Evolutionary conservation across 768 basidiomycete species (phyloP).

Genomic region (Collybiopsis confluens): DNA sequence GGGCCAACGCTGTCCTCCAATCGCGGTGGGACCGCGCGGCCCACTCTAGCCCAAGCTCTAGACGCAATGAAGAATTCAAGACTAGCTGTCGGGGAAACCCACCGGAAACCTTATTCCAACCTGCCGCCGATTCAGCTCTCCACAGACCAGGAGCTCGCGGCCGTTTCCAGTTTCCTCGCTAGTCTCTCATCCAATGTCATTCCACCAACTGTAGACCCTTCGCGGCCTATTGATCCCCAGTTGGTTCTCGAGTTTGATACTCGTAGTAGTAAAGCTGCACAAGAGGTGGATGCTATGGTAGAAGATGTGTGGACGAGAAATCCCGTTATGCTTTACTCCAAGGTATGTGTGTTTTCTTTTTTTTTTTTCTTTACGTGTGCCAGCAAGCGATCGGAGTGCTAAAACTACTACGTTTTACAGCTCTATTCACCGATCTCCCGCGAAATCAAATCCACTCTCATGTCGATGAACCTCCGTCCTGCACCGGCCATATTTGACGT

Average conservation of each 20-base stretch:
- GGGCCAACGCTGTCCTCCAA: constrained; percentile 32
- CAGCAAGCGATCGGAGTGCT: too few relatives aligned
- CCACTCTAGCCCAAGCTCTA: constrained; percentile 16
- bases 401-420: constrained; percentile 28
- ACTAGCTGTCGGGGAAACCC: constrained; percentile 5
- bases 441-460: constrained; percentile 59
- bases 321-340: constrained; percentile 73
- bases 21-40: not conserved
- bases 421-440: constrained; percentile 60
- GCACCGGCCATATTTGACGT: constrained; percentile 66
- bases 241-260: constrained; percentile 83
- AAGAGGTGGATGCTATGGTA: constrained; percentile 58
- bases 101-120: constrained; percentile 17
- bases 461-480: constrained; percentile 54
- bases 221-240: constrained; percentile 67
- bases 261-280: constrained; percentile 50
- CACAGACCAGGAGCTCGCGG: constrained; percentile 63
- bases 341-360: constrained; percentile 34
- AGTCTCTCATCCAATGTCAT: constrained; percentile 74
- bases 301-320: constrained; percentile 67
- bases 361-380: not conserved
- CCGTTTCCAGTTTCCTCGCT: constrained; percentile 68
- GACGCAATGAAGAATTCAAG: constrained; percentile 34
- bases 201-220: constrained; percentile 60
- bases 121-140: constrained; percentile 44